A percentile compares a stretch with the other conserved stretches of the same genome.
These are phyloP conservation scores for Grosmannia clavigera DNA, from an alignment of 2,329 filamentous ascomycete genomes.

Conservation along the genomic window DNA sequence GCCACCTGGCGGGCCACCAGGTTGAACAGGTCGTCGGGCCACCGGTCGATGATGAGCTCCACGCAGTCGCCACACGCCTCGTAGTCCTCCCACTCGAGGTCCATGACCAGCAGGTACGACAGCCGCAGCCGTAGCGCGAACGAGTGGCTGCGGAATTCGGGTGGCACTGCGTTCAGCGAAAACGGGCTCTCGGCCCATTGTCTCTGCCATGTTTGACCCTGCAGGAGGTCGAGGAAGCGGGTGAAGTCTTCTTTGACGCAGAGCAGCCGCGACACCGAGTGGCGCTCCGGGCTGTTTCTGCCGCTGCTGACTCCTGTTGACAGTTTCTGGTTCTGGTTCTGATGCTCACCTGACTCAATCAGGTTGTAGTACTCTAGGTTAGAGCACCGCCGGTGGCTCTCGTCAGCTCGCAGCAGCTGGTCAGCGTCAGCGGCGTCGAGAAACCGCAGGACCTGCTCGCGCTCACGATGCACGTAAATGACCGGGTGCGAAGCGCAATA, in stretches of 20 bases:
- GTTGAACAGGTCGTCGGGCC: slow-evolving; percentile 35
- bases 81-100: slow-evolving; percentile 37
- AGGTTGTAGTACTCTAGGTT: slow-evolving; percentile 65
- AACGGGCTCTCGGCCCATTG: slow-evolving; percentile 47
- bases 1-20: slow-evolving; percentile 43
- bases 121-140: slow-evolving; percentile 51
- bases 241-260: slow-evolving; percentile 48
- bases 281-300: background rate
- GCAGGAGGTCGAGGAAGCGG: slow-evolving; percentile 44
- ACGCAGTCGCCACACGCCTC: slow-evolving; percentile 48
- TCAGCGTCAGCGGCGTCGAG: slow-evolving; percentile 40
- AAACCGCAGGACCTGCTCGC: slow-evolving; percentile 46
- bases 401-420: slow-evolving; percentile 41
- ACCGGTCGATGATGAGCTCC: slow-evolving; percentile 47
- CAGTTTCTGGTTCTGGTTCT: slow-evolving; percentile 9
- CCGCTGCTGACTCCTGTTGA: background rate
- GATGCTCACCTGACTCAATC: slow-evolving; percentile 22
- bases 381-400: slow-evolving; percentile 48
- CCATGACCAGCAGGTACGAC: slow-evolving; percentile 39
- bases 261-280: slow-evolving; percentile 44
- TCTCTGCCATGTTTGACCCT: slow-evolving; percentile 36
- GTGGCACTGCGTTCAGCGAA: slow-evolving; percentile 44
- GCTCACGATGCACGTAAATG: slow-evolving; percentile 56
- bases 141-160: slow-evolving; percentile 45
- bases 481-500: slow-evolving; percentile 55